phyloP scores from a whole-genome alignment of 805 yeast species.

The Candida jianshihensis region DNA sequence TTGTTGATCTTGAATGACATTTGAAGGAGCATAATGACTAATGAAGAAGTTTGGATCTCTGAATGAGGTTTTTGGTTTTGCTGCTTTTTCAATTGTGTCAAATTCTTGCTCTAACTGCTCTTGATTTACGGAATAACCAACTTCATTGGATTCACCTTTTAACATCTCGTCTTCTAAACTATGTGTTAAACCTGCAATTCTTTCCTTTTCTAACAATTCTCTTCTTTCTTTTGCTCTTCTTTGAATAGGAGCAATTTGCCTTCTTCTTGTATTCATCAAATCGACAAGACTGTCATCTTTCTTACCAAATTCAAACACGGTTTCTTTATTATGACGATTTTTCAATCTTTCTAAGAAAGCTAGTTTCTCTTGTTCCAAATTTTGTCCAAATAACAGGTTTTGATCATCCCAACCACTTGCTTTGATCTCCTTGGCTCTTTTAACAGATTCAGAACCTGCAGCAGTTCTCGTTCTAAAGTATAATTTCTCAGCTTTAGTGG shows the following conservation, averaged over 20 bases:
- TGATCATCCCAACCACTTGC: constrained; percentile 84
- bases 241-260: constrained; percentile 84
- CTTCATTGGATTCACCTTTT: constrained; percentile 41
- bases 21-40: constrained; percentile 83
- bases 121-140: constrained; percentile 40
- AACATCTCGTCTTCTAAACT: constrained; percentile 68
- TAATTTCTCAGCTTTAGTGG: constrained; percentile 81
- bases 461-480: constrained; percentile 80
- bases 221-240: constrained; percentile 64
- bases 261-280: constrained; percentile 80
- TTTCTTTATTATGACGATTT: constrained; percentile 70
- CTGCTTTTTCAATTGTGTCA: constrained; percentile 26
- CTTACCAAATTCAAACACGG: constrained; percentile 86
- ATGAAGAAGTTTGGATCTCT: constrained; percentile 77
- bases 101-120: constrained; percentile 31
- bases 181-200: constrained; percentile 69
- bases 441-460: constrained; percentile 82
- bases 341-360: constrained; percentile 64
- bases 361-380: constrained; percentile 66
- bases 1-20: constrained; percentile 78
- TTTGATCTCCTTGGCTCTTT: constrained; percentile 73
- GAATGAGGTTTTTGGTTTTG: constrained; percentile 37
- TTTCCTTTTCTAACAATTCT: constrained; percentile 63
- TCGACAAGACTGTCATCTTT: constrained; percentile 63
- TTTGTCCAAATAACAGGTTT: constrained; percentile 71